Conservation (phyloP, 768 basidiomycete genomes). For the Phanerochaete sordida region DNA sequence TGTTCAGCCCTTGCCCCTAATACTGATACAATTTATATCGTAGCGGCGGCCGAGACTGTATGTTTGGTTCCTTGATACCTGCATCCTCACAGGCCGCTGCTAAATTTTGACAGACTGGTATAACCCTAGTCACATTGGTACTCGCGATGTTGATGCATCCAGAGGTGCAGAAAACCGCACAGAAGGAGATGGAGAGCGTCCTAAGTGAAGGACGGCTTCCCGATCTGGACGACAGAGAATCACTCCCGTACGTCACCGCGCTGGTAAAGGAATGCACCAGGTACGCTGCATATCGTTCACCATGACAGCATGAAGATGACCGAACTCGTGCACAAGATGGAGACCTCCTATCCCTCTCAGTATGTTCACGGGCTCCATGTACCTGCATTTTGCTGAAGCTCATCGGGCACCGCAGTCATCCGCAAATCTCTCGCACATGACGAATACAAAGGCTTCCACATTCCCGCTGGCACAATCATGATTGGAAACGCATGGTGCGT, state of each 20-base stretch:
- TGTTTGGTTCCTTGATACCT: no score
- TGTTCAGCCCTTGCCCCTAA: no score
- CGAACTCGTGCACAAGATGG: neutral
- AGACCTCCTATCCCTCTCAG: neutral
- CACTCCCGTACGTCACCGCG: conserved; percentile 15
- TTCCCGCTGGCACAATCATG: neutral
- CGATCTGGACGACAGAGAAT: conserved; percentile 18
- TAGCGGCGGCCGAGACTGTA: no score
- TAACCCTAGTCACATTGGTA: conserved; percentile 15
- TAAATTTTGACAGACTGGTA: neutral
- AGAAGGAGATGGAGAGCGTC: conserved; percentile 20
- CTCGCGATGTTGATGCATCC: conserved; percentile 23
- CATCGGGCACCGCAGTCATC: no score
- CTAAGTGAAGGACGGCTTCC: conserved; percentile 23
- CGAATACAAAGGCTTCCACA: neutral
- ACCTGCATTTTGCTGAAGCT: no score
- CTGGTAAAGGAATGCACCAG: conserved; percentile 15
- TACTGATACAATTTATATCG: no score
- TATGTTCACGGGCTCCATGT: no score
- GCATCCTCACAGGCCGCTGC: no score
- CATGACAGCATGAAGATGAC: no score
- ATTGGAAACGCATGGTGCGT: neutral
- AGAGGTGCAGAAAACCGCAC: neutral
- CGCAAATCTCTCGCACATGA: no score
- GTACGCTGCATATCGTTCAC: neutral